Evolutionary conservation across 208 protist species (phyloP), one percentile per base, ranked within the genome.

Genomic region (Vickermania spadyakhi): DNA sequence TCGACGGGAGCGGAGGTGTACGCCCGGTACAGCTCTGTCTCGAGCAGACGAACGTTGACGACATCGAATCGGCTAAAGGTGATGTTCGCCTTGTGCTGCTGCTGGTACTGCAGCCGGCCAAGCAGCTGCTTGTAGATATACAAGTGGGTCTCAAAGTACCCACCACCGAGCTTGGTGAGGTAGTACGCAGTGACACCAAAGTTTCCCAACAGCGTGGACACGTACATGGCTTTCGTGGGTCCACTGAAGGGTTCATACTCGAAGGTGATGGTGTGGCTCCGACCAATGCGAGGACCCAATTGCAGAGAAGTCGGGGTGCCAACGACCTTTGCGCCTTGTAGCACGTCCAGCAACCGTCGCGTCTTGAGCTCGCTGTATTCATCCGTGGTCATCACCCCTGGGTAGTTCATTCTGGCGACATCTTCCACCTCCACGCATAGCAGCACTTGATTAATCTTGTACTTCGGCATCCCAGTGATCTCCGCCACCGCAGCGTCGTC

Each of bases 311-410:
- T 87, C 18, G 84, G 77, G 23, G 69, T 58, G n/a, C 88, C 84
- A 28, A 90, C 75, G 60, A 81, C 57, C 57, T 83, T 83, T 28
- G 85, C 80, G 42, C 89, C 84, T 3, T 62, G 49, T 50, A 91
- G 90, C 22, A 89, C 83, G 11, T 87, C 81, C 22, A 89, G 70
- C 49, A 95, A 58, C 7, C 88, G 79, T 28, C 82, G 60, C 58
- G 71, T 79, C 69, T 95, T 95, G 21, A 87, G 75, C n/a, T 81
- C 66, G 61, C 83, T 91, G 75, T 92, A 95, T 74, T 91, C 70
- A 62, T 92, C 84, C 1, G 75, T 89, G 13, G 88, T 91, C 75
- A 95, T 88, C 26, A 95, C 80, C 31, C 72, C 76, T 1, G 88
- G 88, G 67, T 91, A 95, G 27, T 64, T 75, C 84, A 92, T 95